Conservation (phyloP, 2,329 filamentous ascomycete species). For the Ophiostoma himal-ulmi region DNA sequence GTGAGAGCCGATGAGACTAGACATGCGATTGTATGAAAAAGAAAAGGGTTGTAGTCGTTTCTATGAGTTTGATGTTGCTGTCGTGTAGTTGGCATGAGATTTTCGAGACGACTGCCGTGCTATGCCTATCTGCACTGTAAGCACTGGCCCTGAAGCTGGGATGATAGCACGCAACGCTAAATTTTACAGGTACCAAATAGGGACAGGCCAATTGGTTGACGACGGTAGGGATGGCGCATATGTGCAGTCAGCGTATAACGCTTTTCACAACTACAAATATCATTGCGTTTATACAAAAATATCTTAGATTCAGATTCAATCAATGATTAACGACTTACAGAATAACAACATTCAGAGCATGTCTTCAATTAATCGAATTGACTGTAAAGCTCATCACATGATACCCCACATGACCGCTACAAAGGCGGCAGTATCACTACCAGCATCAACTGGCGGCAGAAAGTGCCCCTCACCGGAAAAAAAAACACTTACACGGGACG, state of each 20-base stretch:
- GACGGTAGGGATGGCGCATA: neutral
- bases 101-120: neutral
- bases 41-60: neutral
- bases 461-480: slow-evolving; percentile 4
- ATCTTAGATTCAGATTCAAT: neutral
- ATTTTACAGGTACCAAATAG: slow-evolving; percentile 10
- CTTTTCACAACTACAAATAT: neutral
- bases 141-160: neutral
- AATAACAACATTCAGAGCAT: neutral
- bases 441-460: neutral
- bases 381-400: neutral
- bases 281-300: neutral
- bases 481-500: slow-evolving; percentile 3
- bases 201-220: neutral
- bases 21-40: neutral
- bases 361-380: neutral
- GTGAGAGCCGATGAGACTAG: neutral
- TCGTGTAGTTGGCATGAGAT: neutral
- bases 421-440: neutral
- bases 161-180: neutral
- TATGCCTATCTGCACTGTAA: slow-evolving; percentile 7
- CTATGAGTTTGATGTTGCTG: neutral
- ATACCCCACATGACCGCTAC: neutral
- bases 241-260: neutral
- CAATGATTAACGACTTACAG: neutral